Percentiles rank a stretch among this genome's conserved stretches.
Evolutionary conservation across 2,329 filamentous ascomycete species (phyloP).

Genomic region (Cercospora citrullina): DNA sequence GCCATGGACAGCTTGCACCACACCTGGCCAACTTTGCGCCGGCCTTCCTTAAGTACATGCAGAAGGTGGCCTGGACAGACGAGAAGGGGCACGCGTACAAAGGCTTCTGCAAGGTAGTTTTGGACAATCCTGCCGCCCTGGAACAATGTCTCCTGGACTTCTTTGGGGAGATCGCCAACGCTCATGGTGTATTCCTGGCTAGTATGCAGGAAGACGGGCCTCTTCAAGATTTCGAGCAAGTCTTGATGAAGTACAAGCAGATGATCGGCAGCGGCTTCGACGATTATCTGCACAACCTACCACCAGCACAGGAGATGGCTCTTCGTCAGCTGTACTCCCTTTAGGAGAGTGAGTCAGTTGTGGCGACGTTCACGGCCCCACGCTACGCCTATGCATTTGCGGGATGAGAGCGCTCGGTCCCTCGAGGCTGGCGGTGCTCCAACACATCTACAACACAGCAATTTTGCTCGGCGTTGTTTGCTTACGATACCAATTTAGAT

Average conservation of each 20-base stretch:
- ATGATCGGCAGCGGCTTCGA: slow-evolving; percentile 56
- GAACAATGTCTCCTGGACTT: slow-evolving; percentile 80
- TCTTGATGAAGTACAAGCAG: slow-evolving; percentile 55
- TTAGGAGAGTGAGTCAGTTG: slow-evolving; percentile 32
- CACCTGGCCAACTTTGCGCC: slow-evolving; percentile 78
- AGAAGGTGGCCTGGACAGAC: slow-evolving; percentile 80
- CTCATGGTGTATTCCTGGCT: slow-evolving; percentile 57
- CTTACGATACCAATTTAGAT: slow-evolving; percentile 33
- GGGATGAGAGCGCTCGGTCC: not conserved
- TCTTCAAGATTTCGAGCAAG: slow-evolving; percentile 68
- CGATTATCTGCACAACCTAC: slow-evolving; percentile 51
- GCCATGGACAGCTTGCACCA: slow-evolving; percentile 72
- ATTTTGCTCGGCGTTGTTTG: slow-evolving; percentile 21
- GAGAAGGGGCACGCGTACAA: slow-evolving; percentile 94
- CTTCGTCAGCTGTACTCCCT: slow-evolving; percentile 47
- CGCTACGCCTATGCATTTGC: slow-evolving; percentile 9
- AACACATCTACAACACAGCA: slow-evolving; percentile 7
- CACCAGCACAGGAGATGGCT: slow-evolving; percentile 45
- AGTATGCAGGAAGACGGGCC: slow-evolving; percentile 62
- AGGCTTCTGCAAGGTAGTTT: slow-evolving; percentile 82
- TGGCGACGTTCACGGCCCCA: slow-evolving; percentile 17
- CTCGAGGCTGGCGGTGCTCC: not conserved
- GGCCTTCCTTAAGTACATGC: slow-evolving; percentile 78
- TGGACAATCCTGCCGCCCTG: slow-evolving; percentile 87
- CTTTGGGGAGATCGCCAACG: slow-evolving; percentile 80